Evolutionary conservation across 2,329 filamentous ascomycete genomes (phyloP).

Genomic region (Pseudogymnoascus verrucosus): DNA sequence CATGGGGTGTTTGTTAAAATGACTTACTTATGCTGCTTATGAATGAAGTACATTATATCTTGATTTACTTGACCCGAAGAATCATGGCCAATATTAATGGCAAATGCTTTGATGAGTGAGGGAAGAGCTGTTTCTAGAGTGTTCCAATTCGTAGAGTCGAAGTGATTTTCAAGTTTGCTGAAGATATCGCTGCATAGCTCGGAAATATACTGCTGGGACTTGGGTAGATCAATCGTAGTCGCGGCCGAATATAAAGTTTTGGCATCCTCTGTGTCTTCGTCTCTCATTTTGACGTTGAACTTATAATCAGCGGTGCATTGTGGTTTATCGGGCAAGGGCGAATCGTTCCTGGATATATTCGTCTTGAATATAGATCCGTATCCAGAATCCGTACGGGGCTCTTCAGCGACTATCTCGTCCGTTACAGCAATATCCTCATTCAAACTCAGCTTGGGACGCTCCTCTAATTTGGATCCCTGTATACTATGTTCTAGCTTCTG

Average conservation of each 20-base stretch:
- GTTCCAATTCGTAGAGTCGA: conserved; percentile 7
- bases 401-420: neutral
- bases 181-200: conserved; percentile 11
- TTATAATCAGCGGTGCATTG: neutral
- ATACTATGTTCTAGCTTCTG: too few relatives aligned
- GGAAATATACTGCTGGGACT: conserved; percentile 9
- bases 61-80: conserved; percentile 2
- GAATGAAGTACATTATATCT: conserved; percentile 13
- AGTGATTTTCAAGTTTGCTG: neutral
- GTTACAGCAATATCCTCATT: too few relatives aligned
- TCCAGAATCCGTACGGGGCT: neutral
- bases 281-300: too few relatives aligned
- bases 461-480: too few relatives aligned
- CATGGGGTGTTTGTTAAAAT: neutral
- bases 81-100: conserved; percentile 12
- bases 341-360: neutral
- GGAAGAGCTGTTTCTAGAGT: conserved; percentile 3
- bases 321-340: neutral
- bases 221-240: neutral
- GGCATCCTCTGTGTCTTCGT: too few relatives aligned
- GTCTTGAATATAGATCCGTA: neutral
- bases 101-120: conserved; percentile 13
- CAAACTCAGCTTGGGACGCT: too few relatives aligned
- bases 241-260: neutral
- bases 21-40: conserved; percentile 11